phyloP scores from a whole-genome alignment of 345 rosid species.

The Citrus cavaleriei region DNA sequence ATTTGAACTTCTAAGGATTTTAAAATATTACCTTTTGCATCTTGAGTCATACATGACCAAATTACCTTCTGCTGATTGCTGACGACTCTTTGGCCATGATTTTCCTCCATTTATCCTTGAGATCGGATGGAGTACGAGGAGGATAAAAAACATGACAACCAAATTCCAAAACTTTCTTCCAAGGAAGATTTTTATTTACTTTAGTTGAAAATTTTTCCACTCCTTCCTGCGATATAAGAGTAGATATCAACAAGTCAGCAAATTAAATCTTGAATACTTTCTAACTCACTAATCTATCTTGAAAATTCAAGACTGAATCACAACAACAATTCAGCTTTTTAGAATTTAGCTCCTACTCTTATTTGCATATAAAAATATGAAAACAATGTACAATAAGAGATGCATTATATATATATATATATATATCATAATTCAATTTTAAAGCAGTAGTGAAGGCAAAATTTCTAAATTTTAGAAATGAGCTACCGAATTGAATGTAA shows the following conservation, averaged over 20 bases:
- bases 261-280: not conserved
- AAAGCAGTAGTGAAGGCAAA: not conserved
- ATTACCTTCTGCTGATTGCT: not conserved
- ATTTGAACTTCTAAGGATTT: not conserved
- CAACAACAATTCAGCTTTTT: not conserved
- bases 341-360: not conserved
- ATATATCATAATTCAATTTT: not conserved
- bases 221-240: constrained; percentile 47
- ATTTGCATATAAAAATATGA: not conserved
- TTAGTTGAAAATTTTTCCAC: constrained; percentile 41
- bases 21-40: constrained; percentile 1
- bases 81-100: constrained; percentile 22
- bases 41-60: not conserved
- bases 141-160: constrained; percentile 51
- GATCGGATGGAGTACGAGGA: constrained; percentile 62
- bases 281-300: not conserved
- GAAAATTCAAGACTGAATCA: not conserved
- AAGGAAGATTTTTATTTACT: constrained; percentile 62
- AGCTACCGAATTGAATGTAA: not conserved
- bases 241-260: not conserved
- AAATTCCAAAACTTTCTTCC: constrained; percentile 74
- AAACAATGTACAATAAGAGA: not conserved
- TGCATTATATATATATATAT: not conserved
- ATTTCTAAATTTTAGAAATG: not conserved
- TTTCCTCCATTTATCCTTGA: constrained; percentile 82